Conservation (phyloP, 352 stramenopile species). For the Globisporangium mamillatum region DNA sequence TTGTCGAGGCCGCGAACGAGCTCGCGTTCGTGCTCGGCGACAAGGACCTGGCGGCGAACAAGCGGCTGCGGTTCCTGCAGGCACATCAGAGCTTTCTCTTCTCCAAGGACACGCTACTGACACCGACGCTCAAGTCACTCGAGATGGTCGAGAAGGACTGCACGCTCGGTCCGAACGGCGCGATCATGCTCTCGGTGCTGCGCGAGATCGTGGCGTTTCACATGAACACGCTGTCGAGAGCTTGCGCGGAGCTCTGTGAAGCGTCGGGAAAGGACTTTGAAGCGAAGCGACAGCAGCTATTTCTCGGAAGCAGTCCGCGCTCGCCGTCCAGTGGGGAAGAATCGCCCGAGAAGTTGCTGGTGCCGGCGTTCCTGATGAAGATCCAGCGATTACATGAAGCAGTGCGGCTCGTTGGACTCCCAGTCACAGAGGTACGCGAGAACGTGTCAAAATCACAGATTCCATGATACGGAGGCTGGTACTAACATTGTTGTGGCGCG, state of each 20-base stretch:
- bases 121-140: slow-evolving; percentile 53
- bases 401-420: slow-evolving; percentile 38
- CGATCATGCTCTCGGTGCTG: slow-evolving; percentile 37
- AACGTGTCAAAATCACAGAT: not conserved
- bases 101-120: slow-evolving; percentile 58
- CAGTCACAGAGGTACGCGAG: slow-evolving; percentile 27
- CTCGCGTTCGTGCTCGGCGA: slow-evolving; percentile 37
- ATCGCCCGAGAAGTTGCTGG: slow-evolving; percentile 3
- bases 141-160: slow-evolving; percentile 49
- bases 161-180: slow-evolving; percentile 41
- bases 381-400: slow-evolving; percentile 31
- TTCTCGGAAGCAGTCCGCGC: slow-evolving; percentile 20
- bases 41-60: slow-evolving; percentile 20
- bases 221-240: slow-evolving; percentile 24
- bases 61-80: slow-evolving; percentile 55
- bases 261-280: slow-evolving; percentile 55
- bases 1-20: slow-evolving; percentile 56
- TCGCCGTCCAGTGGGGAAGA: slow-evolving; percentile 10
- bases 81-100: slow-evolving; percentile 67
- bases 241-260: slow-evolving; percentile 40
- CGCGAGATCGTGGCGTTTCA: slow-evolving; percentile 42
- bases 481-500: no score
- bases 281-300: slow-evolving; percentile 40
- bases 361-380: slow-evolving; percentile 29
- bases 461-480: not conserved